These are phyloP conservation scores for Ceratocystis smalleyi DNA, from an alignment of 2,329 filamentous ascomycete genomes.

Conservation along the genomic window DNA sequence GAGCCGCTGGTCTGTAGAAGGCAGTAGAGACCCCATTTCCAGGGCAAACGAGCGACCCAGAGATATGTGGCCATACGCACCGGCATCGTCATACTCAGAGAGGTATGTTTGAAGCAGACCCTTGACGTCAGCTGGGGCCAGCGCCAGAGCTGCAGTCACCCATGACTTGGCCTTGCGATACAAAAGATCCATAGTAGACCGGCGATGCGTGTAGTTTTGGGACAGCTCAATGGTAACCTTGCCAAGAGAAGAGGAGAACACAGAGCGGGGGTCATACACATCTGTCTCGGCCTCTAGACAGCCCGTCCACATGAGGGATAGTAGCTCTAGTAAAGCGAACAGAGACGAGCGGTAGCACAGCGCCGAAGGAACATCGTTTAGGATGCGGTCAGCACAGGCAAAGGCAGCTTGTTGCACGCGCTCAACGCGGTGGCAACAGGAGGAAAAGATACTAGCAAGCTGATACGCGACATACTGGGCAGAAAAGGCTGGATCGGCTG, in stretches of 20 bases:
- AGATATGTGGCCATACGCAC: constrained; percentile 71
- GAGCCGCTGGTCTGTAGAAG: constrained; percentile 70
- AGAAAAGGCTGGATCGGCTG: constrained; percentile 62
- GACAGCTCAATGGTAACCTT: constrained; percentile 79
- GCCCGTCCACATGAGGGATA: constrained; percentile 88
- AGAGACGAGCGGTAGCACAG: constrained; percentile 81
- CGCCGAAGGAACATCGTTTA: constrained; percentile 70
- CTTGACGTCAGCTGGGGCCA: constrained; percentile 86
- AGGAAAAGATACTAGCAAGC: constrained; percentile 68
- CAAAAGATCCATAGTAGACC: constrained; percentile 61
- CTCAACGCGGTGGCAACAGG: constrained; percentile 85
- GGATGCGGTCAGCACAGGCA: constrained; percentile 68
- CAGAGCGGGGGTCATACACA: constrained; percentile 73
- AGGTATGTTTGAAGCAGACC: constrained; percentile 90
- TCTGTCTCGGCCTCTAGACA: constrained; percentile 91
- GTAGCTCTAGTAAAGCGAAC: constrained; percentile 79
- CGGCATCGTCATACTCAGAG: constrained; percentile 85
- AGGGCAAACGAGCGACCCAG: constrained; percentile 86
- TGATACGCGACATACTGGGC: constrained; percentile 81
- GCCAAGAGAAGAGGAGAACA: constrained; percentile 61
- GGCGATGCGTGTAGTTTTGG: constrained; percentile 74
- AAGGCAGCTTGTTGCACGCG: constrained; percentile 81
- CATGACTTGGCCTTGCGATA: constrained; percentile 63
- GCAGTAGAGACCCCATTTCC: constrained; percentile 79
- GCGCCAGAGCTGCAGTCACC: constrained; percentile 64